Base-by-base conservation (phyloP, 495 filamentous ascomycete species). In the Parachaetomium inaequale region DNA sequence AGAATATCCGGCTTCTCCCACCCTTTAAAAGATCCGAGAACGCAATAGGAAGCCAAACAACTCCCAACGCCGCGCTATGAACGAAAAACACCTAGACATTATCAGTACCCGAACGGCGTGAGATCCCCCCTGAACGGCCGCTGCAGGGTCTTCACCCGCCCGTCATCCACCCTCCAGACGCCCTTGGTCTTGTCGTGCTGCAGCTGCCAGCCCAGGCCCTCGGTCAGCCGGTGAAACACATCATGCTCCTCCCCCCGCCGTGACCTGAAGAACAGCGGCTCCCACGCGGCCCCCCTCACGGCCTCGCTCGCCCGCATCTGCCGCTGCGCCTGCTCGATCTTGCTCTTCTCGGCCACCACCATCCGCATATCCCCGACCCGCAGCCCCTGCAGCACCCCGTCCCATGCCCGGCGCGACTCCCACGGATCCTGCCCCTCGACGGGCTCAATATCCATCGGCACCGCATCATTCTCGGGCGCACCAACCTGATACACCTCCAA, bases 231-330 rank as follows among this genome's bases (percentile, higher is more conserved):
- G 42, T 70, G 66, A 42, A 72, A 73, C 3, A 69, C 65, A 2
- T 51, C 51, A 32, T 71, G 63, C 25, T 75, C 68, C 21, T 72
- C 67, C 2, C 47, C 62, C 3, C 26, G 47, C 4, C 47, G 17
- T 2, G 47, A 62, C 58, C 59, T 52, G 52, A 79, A 79, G 59
- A 79, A 66, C 54, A 90, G 82, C 26, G 87, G 78, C 66, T 89
- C 84, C 69, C 81, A 82, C 69, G 85, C 81, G 55, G 77, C 40
- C 55, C 78, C 81, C 69, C 83, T 81, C 51, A 83, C 34, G 54
- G 80, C 79, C 70, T 88, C 85, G 58, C 79, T 82, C 34, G 79
- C 78, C 73, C 89, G 85, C 80, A 86, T 78, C 25, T 83, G 81
- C 19, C 88, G 62, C 68, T 78, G 75, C 19, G 72, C 73, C 65